Conservation (phyloP, 2,329 filamentous ascomycete genomes). For the Penicillium vulpinum region DNA sequence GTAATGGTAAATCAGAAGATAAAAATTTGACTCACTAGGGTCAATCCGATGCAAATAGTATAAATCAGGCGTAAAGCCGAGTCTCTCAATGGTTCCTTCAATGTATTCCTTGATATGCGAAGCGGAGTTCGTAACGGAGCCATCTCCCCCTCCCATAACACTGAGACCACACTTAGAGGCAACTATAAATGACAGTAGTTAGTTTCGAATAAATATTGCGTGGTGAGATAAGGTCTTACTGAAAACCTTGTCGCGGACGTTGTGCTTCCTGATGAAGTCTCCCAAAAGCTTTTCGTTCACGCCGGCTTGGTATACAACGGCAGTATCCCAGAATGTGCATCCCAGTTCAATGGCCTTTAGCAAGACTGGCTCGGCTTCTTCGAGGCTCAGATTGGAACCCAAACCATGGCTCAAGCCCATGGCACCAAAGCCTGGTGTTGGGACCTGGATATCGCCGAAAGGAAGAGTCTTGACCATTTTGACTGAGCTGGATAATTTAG, state of each 20-base stretch:
- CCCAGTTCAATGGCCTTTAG: slow-evolving; percentile 52
- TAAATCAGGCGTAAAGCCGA: slow-evolving; percentile 50
- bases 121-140: slow-evolving; percentile 47
- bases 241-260: slow-evolving; percentile 53
- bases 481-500: background rate
- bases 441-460: slow-evolving; percentile 43
- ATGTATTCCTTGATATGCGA: slow-evolving; percentile 52
- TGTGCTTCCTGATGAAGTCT: slow-evolving; percentile 54
- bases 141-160: slow-evolving; percentile 33
- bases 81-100: slow-evolving; percentile 51
- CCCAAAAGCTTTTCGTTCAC: slow-evolving; percentile 54
- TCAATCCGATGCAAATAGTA: slow-evolving; percentile 51
- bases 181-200: slow-evolving; percentile 31
- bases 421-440: slow-evolving; percentile 50
- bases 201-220: background rate
- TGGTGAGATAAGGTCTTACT: slow-evolving; percentile 29
- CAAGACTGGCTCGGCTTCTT: slow-evolving; percentile 52
- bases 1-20: background rate
- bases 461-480: slow-evolving; percentile 46
- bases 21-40: slow-evolving; percentile 35
- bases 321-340: slow-evolving; percentile 52
- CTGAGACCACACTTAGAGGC: slow-evolving; percentile 53
- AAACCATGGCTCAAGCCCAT: slow-evolving; percentile 52
- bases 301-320: slow-evolving; percentile 49
- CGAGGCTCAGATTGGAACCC: slow-evolving; percentile 45